Evolutionary conservation across 139 green algal genomes (phyloP), one percentile per base, ranked within the genome.

Genomic region (Chlorella vulgaris): DNA sequence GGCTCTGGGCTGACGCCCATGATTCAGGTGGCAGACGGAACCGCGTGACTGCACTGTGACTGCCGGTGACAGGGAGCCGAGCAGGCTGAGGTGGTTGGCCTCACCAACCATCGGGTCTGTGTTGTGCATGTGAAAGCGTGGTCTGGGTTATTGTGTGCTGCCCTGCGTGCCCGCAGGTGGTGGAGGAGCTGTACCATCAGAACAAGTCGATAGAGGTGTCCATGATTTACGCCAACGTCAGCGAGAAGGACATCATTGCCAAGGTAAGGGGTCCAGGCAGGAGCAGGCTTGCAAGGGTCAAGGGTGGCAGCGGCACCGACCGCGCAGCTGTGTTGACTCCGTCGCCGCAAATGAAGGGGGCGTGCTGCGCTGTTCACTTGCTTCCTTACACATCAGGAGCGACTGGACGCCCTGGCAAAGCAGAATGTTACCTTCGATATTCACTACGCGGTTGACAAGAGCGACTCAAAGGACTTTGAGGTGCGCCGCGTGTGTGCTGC

Each of bases 1-100:
- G 91, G 91, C 24, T 93, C 87, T 19, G 91, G 91, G 19, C 86
- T 95, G 43, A 93, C 91, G 3, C 91, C 88, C 62, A 93, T 92
- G 88, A 76, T 93, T 42, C 89, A 78, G 71, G 69, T 53, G 33
- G n/a, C n/a, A n/a, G n/a, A n/a, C n/a, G n/a, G n/a, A n/a, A n/a
- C n/a, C n/a, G n/a, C n/a, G n/a, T n/a, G n/a, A n/a, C n/a, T n/a
- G n/a, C n/a, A n/a, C n/a, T n/a, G n/a, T n/a, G n/a, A n/a, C n/a
- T n/a, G n/a, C n/a, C n/a, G n/a, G n/a, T n/a, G n/a, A n/a, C n/a
- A n/a, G n/a, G n/a, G n/a, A n/a, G n/a, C n/a, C n/a, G n/a, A n/a
- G n/a, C n/a, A n/a, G n/a, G n/a, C n/a, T n/a, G n/a, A n/a, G n/a
- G n/a, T n/a, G n/a, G n/a, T n/a, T n/a, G n/a, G n/a, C n/a, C n/a